A percentile compares a stretch with the other conserved stretches of the same genome.
These are phyloP conservation scores for Wickerhamomyces bovis DNA, from an alignment of 805 yeast species.

Conservation along the genomic window DNA sequence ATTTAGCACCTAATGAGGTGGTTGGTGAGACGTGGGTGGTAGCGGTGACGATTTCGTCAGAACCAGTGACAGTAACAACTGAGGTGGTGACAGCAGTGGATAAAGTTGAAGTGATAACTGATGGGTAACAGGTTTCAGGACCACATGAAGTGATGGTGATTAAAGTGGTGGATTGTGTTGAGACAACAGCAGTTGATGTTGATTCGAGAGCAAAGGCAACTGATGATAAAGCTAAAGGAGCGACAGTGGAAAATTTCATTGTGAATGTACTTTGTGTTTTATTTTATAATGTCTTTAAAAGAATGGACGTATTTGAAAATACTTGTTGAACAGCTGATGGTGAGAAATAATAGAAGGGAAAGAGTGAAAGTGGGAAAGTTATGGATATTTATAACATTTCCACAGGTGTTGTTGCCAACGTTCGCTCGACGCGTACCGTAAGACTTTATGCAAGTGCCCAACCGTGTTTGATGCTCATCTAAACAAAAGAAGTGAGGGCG, in stretches of 20 bases:
- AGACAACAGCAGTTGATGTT: slow-evolving; percentile 17
- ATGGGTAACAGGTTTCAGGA: slow-evolving; percentile 10
- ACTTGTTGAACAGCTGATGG: not conserved
- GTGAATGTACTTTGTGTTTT: slow-evolving; percentile 4
- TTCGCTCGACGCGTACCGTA: not conserved
- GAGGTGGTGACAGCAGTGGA: slow-evolving; percentile 15
- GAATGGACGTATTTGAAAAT: slow-evolving; percentile 19
- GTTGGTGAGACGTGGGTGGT: slow-evolving; percentile 15
- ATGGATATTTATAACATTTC: not conserved
- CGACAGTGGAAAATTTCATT: slow-evolving; percentile 23
- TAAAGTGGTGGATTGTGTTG: slow-evolving; percentile 13
- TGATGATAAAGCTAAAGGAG: slow-evolving; percentile 20
- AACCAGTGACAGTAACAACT: slow-evolving; percentile 17
- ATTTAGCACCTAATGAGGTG: not conserved
- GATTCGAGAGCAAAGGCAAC: slow-evolving; percentile 20
- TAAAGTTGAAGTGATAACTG: slow-evolving; percentile 5
- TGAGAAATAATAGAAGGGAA: not conserved
- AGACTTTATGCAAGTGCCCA: not conserved
- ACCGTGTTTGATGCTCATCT: not conserved
- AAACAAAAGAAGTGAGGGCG: not conserved
- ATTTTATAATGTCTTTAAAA: slow-evolving; percentile 6
- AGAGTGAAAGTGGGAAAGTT: not conserved
- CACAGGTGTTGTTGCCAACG: not conserved
- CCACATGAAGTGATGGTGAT: slow-evolving; percentile 26
- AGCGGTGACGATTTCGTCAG: slow-evolving; percentile 15